Evolutionary conservation across 2,329 filamentous ascomycete genomes (phyloP), one percentile per base, ranked within the genome.

Genomic region (Aspergillus hortae): DNA sequence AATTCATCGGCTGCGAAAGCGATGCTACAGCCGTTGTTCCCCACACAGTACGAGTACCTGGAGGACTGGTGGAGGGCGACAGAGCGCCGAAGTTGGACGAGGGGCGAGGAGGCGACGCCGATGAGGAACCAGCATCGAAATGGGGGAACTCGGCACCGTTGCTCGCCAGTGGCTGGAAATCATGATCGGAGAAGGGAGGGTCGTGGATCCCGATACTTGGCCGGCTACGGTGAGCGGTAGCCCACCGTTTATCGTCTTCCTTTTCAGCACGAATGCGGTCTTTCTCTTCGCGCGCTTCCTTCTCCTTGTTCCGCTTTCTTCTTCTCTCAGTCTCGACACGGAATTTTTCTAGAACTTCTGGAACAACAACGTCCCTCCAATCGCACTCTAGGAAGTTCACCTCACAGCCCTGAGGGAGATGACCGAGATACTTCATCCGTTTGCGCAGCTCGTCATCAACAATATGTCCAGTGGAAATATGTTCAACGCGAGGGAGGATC

Each of bases 381-480:
- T 96, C 91, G 65, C 92, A 96, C 72, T 96, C 92, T 1, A 96
- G 72, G 63, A 96, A 96, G 59, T 81, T 90, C 40, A 96, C 89
- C 59, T 95, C 87, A 67, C 91, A 96, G n/a, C 92, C 92, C 46
- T 88, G 85, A 0, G 92, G 92, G 5, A 96, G 79, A 69, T 96
- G 92, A 1, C 84, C 84, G 3, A 96, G 80, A 59, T 96, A 96
- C 67, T 94, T 95, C 50, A 89, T 86, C 30, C 90, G 83, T 66
- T 88, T 91, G 44, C 92, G 84, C 48, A 96, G 71, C 14, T 87
- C 85, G 63, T 96, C 91, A 60, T 96, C 91, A 4, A 96, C 84
- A 4, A 90, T 85, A 65, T 95, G 90, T 1, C 90, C 91, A 1
- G 88, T 90, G 0, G 90, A 94, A 25, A 96, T 88, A 63, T 90